Base-by-base conservation (phyloP, 768 basidiomycete species). In the Agaricus bisporus region DNA sequence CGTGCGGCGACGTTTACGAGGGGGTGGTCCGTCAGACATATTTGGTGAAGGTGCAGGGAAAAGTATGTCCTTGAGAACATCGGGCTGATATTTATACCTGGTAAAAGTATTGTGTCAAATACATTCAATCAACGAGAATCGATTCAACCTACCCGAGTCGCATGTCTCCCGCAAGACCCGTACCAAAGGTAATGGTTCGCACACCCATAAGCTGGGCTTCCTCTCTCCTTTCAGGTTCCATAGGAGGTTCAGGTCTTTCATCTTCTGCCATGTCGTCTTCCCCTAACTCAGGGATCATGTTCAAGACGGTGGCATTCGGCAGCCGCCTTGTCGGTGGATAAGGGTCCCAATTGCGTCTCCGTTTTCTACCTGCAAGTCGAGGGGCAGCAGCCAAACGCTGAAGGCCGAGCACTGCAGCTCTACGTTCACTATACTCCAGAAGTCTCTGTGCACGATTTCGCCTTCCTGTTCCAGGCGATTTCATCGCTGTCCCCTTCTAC, bases 381-480 rank as follows among this genome's bases (percentile, higher is more conserved):
- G 66, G 57, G 1, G 71, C 54, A 11, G 62, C 41, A 14, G 61
- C 44, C 29, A 60, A 44, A 2, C 63, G 45, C 41, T 70, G 59
- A 18, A 64, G 58, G 4, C 68, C 71, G n/a, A 85, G 65, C 18
- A 80, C 74, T n/a, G 62, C 57, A 14, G 69, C 68, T 1, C 86
- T 74, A 14, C 86, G 79, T 51, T 81, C 78, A 0, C 77, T 73
- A 56, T 88, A 89, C 64, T 90, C 88, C 5, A 72, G 66, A 15
- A 90, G 68, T 1, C 88, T 76, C 63, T 89, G 87, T 5, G 77
- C 62, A 35, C 86, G 82, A 54, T 83, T 88, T 7, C 80, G 78
- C 3, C 74, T 64, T 37, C 82, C 78, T 8, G 81, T 69, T n/a
- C 79, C 79, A n/a, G 71, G 68, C 1, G 73, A 72, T 39, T 75